Conservation (phyloP, 108 stramenopile genomes). For the Bacterosira constricta region DNA sequence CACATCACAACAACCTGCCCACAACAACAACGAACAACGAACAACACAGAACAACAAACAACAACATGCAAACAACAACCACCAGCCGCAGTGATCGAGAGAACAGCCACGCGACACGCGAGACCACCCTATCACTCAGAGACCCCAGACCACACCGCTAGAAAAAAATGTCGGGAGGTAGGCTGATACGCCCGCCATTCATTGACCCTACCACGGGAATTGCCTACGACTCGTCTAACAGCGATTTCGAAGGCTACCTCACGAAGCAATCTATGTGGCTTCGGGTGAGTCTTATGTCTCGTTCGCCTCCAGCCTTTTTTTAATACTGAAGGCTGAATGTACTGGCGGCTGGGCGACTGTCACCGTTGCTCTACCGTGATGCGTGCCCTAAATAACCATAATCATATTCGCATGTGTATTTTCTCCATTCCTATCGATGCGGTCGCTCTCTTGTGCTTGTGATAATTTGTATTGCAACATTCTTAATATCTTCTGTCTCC, state of each 20-base stretch:
- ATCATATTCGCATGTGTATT: no score
- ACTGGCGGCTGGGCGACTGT: background rate
- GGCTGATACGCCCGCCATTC: constrained; percentile 70
- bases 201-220: constrained; percentile 86
- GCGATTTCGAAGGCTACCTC: constrained; percentile 91
- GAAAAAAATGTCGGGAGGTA: constrained; percentile 8
- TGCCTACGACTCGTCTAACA: constrained; percentile 80
- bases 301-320: background rate
- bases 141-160: no score
- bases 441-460: background rate
- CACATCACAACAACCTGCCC: no score
- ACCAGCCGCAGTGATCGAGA: no score
- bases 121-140: no score
- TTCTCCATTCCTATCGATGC: no score
- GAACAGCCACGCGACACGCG: no score
- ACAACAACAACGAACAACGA: no score
- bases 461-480: background rate
- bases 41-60: no score
- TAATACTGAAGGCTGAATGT: background rate
- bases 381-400: no score
- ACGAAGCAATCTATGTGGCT: constrained; percentile 93
- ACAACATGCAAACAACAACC: no score
- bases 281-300: constrained; percentile 57
- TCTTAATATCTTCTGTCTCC: background rate
- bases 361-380: no score